Base-by-base conservation (phyloP, 768 basidiomycete genomes). In the Clavulina sp. region DNA sequence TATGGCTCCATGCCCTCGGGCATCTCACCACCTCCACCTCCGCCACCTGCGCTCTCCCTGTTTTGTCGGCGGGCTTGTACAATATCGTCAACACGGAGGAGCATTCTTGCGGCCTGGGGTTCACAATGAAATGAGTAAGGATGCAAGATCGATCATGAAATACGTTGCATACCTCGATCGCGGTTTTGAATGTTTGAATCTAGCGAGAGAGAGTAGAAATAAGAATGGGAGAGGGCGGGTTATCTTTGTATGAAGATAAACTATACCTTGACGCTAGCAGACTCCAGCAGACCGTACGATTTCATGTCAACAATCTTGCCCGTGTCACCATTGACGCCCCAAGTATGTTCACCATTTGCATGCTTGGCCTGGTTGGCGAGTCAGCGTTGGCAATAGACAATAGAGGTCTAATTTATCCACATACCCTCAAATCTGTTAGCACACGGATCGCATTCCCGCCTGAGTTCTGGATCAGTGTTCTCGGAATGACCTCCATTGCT, bases 251-350 rank as follows among this genome's bases (percentile, higher is more conserved):
- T 5, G 24, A 13, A 2, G 16, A 21, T 3, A 2, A 5, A 53
- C 33, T 18, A 23, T 54, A 81, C 79, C 73, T 97, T 97, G 62
- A 99, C 93, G 57, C 87, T 89, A 3, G 93, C 91, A 32, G 84
- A 88, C 69, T 99, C 95, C 58, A 87, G 87, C 54, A 99, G 68
- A 1, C 91, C 91, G 64, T 96, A 95, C 43, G 70, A 67, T 63
- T 88, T 91, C 93, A 96, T 96, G 63, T 96, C 87, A 38, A 84
- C 84, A 36, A 91, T 80, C 67, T 92, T 93, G 24, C 95, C 95
- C 4, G 84, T 92, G 60, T 96, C 85, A 23, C 93, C 95, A 58
- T 97, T 81, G 34, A 99, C 84, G 51, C 95, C 95, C 80, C 83
- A 96, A 41, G 85, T 81, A 61, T 81, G 66, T 60, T 92, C 84